A percentile compares a stretch with the other conserved stretches of the same genome.
These are phyloP conservation scores for Mycosphaerella sp. DNA, from an alignment of 2,329 filamentous ascomycete genomes.

Conservation along the genomic window DNA sequence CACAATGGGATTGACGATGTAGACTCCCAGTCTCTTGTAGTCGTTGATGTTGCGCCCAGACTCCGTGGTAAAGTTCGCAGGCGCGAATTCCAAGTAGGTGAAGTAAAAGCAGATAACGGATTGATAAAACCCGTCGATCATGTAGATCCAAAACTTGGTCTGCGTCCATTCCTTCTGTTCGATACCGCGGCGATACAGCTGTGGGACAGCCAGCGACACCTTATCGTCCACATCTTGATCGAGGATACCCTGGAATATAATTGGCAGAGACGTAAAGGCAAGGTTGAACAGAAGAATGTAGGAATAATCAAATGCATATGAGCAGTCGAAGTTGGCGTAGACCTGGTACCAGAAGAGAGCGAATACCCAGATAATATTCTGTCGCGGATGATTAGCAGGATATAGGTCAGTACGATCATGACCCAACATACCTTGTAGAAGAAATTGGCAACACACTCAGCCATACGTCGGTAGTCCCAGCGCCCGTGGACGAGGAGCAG, in stretches of 20 bases:
- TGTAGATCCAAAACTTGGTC: constrained; percentile 94
- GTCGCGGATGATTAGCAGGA: constrained; percentile 26
- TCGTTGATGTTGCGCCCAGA: constrained; percentile 73
- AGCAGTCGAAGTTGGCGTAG: constrained; percentile 91
- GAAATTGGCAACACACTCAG: constrained; percentile 94
- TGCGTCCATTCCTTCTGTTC: constrained; percentile 96
- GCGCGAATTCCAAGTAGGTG: constrained; percentile 71
- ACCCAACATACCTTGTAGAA: constrained; percentile 74
- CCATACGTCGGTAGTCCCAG: constrained; percentile 92
- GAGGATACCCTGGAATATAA: constrained; percentile 91
- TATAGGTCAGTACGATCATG: neutral
- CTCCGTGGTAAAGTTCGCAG: constrained; percentile 62
- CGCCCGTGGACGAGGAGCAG: constrained; percentile 84
- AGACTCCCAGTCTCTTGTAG: constrained; percentile 76
- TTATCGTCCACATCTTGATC: constrained; percentile 95
- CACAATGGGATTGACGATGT: constrained; percentile 77
- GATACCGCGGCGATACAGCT: constrained; percentile 92
- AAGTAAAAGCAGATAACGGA: constrained; percentile 91
- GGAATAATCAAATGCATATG: constrained; percentile 94
- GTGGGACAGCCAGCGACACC: constrained; percentile 87
- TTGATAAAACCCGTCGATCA: constrained; percentile 91
- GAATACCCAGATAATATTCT: constrained; percentile 97
- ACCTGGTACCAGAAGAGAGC: constrained; percentile 97
- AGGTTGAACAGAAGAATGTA: constrained; percentile 97
- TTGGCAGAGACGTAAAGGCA: constrained; percentile 89